A percentile compares a stretch with the other conserved stretches of the same genome.
Conservation (phyloP, 2,329 filamentous ascomycete genomes). For the Sclerotinia nivalis region DNA sequence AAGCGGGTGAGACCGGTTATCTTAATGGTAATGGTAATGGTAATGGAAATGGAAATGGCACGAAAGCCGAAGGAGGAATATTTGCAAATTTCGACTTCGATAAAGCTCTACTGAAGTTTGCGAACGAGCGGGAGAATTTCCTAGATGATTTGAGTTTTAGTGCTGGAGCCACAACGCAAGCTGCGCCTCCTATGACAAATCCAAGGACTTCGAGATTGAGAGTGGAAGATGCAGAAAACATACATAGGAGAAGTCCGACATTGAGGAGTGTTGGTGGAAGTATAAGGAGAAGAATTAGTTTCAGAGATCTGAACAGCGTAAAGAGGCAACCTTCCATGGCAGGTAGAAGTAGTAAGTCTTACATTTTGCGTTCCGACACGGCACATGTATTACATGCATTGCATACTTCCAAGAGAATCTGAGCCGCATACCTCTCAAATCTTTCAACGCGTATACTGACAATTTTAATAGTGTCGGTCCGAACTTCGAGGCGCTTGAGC, state of each 20-base stretch:
- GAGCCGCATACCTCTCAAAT: neutral
- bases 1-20: conserved; percentile 43
- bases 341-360: conserved; percentile 66
- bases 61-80: conserved; percentile 30
- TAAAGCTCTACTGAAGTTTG: conserved; percentile 88
- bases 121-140: conserved; percentile 91
- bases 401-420: conserved; percentile 23
- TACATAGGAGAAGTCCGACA: conserved; percentile 47
- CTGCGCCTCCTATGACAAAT: conserved; percentile 70
- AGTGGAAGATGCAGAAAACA: conserved; percentile 62
- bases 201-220: conserved; percentile 81
- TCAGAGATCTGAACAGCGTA: conserved; percentile 91
- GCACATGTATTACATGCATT: conserved; percentile 22
- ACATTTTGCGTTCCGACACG: neutral
- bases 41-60: conserved; percentile 18
- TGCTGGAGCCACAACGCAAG: conserved; percentile 69
- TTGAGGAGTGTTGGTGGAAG: conserved; percentile 67
- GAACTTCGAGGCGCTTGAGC: conserved; percentile 85
- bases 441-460: conserved; percentile 25
- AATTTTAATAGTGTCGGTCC: conserved; percentile 58
- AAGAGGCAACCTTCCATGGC: conserved; percentile 77
- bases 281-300: conserved; percentile 88
- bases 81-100: conserved; percentile 86
- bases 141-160: conserved; percentile 88
- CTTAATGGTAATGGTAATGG: conserved; percentile 28